Conservation (phyloP, 108 stramenopile genomes). For the Aurantiochytrium sp. region DNA sequence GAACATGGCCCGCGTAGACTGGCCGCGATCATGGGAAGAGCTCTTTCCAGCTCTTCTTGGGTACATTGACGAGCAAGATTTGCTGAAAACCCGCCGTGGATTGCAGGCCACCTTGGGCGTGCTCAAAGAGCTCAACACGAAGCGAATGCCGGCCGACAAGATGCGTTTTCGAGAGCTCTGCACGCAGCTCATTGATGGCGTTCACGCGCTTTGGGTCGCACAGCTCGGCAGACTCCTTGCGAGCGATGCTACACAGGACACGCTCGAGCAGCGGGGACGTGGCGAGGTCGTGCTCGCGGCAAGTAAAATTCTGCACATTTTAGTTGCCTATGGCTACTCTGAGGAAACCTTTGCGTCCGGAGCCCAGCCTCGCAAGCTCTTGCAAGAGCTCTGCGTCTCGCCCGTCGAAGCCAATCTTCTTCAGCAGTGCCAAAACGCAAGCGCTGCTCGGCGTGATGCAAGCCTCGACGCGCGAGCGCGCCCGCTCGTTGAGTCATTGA, state of each 20-base stretch:
- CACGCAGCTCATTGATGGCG: not conserved
- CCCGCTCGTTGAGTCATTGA: not conserved
- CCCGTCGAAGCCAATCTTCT: not conserved
- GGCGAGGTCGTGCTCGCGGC: not conserved
- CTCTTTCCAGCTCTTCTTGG: not conserved
- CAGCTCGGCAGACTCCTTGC: not conserved
- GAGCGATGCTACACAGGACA: not conserved
- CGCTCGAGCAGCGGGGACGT: not conserved
- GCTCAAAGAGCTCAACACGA: constrained; percentile 5
- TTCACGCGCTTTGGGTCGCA: not conserved
- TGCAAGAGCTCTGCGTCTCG: not conserved
- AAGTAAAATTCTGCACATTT: not conserved
- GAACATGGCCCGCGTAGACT: not conserved
- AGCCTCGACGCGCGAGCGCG: not conserved
- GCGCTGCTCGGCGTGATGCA: not conserved
- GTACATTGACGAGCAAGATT: not conserved
- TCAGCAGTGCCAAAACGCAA: not conserved
- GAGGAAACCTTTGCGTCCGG: not conserved
- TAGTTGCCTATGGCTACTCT: not conserved
- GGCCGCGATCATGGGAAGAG: not conserved
- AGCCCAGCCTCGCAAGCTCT: not conserved
- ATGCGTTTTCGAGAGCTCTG: not conserved
- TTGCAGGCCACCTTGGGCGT: not conserved
- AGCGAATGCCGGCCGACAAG: not conserved
- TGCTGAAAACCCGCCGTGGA: not conserved